Conservation (phyloP, 2,329 filamentous ascomycete genomes). For the Diaporthe sp. region DNA sequence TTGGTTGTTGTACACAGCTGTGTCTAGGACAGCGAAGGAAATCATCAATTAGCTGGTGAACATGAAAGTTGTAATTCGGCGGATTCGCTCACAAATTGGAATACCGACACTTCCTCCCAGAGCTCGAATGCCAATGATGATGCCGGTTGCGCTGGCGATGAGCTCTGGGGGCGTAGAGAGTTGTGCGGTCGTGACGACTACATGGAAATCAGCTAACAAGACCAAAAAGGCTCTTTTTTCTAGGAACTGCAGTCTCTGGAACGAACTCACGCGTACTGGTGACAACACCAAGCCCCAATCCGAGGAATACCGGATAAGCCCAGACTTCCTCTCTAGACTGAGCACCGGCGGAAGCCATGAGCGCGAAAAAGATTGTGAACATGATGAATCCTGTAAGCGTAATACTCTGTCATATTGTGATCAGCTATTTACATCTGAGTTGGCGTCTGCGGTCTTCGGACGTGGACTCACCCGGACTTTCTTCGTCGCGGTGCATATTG, state of each 20-base stretch:
- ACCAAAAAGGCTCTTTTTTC: not conserved
- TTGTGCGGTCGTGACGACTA: slow-evolving; percentile 6
- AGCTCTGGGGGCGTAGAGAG: slow-evolving; percentile 1
- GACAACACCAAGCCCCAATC: slow-evolving; percentile 14
- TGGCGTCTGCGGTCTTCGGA: not conserved
- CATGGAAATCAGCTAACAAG: not conserved
- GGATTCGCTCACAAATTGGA: not conserved
- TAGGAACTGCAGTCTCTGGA: not conserved
- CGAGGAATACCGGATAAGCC: slow-evolving; percentile 13
- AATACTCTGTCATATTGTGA: not conserved
- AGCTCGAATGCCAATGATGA: slow-evolving; percentile 8
- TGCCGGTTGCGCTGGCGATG: slow-evolving; percentile 17
- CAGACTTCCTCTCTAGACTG: slow-evolving; percentile 14
- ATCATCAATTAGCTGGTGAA: not conserved
- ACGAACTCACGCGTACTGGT: slow-evolving; percentile 5
- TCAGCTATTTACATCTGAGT: not conserved
- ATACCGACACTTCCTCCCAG: slow-evolving; percentile 8
- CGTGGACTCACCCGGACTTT: slow-evolving; percentile 7
- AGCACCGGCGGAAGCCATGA: slow-evolving; percentile 17
- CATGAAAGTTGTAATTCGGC: not conserved
- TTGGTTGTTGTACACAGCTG: slow-evolving; percentile 11
- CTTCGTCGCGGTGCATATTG: slow-evolving; percentile 16
- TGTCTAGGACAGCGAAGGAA: not conserved
- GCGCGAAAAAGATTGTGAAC: slow-evolving; percentile 10
- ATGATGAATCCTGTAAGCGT: slow-evolving; percentile 3